phyloP scores from a whole-genome alignment of 257 asterid species.

The Coffea canephora region DNA sequence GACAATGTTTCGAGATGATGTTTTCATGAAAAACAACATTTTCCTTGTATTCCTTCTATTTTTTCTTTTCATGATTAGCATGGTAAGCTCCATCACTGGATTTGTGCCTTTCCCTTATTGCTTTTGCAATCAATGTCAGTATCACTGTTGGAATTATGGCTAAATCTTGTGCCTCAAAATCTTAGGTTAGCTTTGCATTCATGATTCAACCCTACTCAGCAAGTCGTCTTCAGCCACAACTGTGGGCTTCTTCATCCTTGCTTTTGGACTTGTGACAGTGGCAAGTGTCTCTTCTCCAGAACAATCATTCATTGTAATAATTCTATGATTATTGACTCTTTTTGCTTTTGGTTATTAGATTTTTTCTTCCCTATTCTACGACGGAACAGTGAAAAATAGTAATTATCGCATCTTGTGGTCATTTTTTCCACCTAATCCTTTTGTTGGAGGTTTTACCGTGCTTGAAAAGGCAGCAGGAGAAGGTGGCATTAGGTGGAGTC shows the following conservation, averaged over 20 bases:
- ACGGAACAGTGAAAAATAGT: neutral
- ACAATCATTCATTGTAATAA: neutral
- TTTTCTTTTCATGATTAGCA: slow-evolving; percentile 37
- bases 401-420: slow-evolving; percentile 30
- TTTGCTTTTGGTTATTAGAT: slow-evolving; percentile 14
- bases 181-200: slow-evolving; percentile 40
- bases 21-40: slow-evolving; percentile 33
- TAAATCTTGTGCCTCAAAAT: neutral
- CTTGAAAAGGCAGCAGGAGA: neutral
- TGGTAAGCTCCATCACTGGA: slow-evolving; percentile 27
- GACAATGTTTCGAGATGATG: slow-evolving; percentile 24
- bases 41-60: slow-evolving; percentile 33
- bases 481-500: slow-evolving; percentile 25
- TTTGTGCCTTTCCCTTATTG: neutral
- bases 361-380: slow-evolving; percentile 12
- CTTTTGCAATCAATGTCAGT: neutral
- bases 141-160: neutral
- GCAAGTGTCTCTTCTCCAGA: slow-evolving; percentile 21
- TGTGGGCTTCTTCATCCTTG: slow-evolving; percentile 26
- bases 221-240: slow-evolving; percentile 40
- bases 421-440: slow-evolving; percentile 40
- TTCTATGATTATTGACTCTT: neutral
- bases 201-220: slow-evolving; percentile 28
- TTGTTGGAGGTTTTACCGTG: slow-evolving; percentile 19
- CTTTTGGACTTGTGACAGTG: slow-evolving; percentile 29